These are phyloP conservation scores for Tubosaeta brunneosetosa DNA, from an alignment of 768 basidiomycete genomes.

Conservation along the genomic window DNA sequence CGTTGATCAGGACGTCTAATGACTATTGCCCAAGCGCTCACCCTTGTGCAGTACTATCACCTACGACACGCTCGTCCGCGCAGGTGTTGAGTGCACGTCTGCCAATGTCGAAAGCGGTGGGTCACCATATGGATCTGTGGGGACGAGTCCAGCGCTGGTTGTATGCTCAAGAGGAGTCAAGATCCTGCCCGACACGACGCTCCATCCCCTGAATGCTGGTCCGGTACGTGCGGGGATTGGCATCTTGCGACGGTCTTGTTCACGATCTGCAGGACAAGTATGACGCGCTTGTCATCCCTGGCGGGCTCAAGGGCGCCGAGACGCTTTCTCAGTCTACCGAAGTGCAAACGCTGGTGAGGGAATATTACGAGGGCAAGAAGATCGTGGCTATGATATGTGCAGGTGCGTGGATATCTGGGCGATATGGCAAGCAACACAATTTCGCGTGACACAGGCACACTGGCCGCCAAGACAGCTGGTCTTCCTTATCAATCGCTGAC, in stretches of 20 bases:
- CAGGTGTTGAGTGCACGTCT: conserved; percentile 61
- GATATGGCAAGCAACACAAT: not conserved
- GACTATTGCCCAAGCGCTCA: too few relatives aligned
- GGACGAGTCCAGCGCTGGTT: conserved; percentile 42
- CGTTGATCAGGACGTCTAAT: too few relatives aligned
- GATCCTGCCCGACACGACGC: conserved; percentile 61
- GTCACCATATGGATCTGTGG: conserved; percentile 21
- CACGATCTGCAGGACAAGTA: conserved; percentile 46
- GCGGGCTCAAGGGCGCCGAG: conserved; percentile 74
- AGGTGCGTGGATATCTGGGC: conserved; percentile 38
- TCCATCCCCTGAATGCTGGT: conserved; percentile 41
- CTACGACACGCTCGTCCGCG: conserved; percentile 79
- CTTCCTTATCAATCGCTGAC: conserved; percentile 64
- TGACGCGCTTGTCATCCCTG: conserved; percentile 71
- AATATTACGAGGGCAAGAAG: conserved; percentile 37
- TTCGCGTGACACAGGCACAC: conserved; percentile 48
- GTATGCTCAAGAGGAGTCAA: conserved; percentile 70
- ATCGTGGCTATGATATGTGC: conserved; percentile 86
- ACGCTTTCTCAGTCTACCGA: conserved; percentile 55
- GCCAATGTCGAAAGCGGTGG: conserved; percentile 50
- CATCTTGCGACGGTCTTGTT: not conserved
- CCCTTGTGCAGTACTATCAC: conserved; percentile 46
- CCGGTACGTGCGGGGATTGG: conserved; percentile 37
- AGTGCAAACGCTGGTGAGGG: conserved; percentile 60
- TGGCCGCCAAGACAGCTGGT: conserved; percentile 59